These are phyloP conservation scores for Piper betle DNA, from an alignment of 164 flowering plant genomes.

Conservation along the genomic window DNA sequence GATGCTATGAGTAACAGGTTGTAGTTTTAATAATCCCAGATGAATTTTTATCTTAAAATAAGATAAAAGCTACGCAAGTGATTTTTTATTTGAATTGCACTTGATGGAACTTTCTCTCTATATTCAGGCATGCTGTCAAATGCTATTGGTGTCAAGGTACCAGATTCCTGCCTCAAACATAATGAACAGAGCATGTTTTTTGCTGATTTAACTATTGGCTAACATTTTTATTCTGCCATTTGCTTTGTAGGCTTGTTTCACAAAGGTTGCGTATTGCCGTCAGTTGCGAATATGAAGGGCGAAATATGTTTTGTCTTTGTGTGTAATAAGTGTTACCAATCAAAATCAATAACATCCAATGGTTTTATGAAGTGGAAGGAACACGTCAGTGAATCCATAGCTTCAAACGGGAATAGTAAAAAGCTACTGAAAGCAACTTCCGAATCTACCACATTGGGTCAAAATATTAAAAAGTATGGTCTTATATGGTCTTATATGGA, in stretches of 20 bases:
- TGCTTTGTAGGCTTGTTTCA: conserved; percentile 66
- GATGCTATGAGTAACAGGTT: no score
- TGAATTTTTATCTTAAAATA: no score
- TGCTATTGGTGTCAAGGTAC: conserved; percentile 85
- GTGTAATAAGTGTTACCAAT: conserved; percentile 52
- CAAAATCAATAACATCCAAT: conserved; percentile 2
- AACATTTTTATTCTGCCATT: background rate
- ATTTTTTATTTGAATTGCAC: no score
- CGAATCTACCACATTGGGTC: conserved; percentile 8
- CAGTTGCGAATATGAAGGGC: conserved; percentile 20
- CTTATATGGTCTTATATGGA: conserved; percentile 56
- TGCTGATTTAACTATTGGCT: background rate
- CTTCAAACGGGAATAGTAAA: conserved; percentile 5
- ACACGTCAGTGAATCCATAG: background rate
- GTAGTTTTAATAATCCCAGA: no score
- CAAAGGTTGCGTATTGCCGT: conserved; percentile 37
- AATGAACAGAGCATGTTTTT: background rate
- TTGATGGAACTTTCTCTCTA: conserved; percentile 10
- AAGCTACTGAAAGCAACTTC: background rate
- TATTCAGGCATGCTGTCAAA: conserved; percentile 53
- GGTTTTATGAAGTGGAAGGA: background rate
- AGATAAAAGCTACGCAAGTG: no score
- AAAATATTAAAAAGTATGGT: conserved; percentile 12
- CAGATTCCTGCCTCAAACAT: background rate
- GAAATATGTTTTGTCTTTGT: conserved; percentile 22